Evolutionary conservation across 495 filamentous ascomycete species (phyloP), one percentile per base, ranked within the genome.

Genomic region (Trichoderma parareesei): DNA sequence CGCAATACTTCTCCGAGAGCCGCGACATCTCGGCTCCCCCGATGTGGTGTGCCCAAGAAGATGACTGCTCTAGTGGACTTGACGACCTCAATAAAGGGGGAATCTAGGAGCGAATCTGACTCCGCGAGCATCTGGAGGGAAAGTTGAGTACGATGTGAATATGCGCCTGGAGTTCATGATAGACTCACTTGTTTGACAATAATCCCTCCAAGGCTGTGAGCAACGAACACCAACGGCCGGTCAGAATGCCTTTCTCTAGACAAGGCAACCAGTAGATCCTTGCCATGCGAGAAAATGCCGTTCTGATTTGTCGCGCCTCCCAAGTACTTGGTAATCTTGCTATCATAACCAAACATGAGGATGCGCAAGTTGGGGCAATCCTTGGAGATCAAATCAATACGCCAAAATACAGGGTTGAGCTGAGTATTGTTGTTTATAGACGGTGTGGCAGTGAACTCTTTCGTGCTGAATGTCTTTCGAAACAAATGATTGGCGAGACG

Each of bases 331-430:
- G 75, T 65, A 38, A 80, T 66, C 11, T 71, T 72, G 53, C 70
- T 76, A 67, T 79, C 76, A 61, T 79, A 81, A 0, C 77, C 77
- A 63, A 69, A 80, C 1, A 69, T 71, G n/a, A 79, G 60, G 35
- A 80, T 71, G 38, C 78, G 70, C 7, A 72, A 61, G 37, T 71
- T 64, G 2, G 71, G 66, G 43, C 73, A 69, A 42, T 73, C 68
- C 14, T 55, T 4, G 10, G 77, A 74, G 37, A 80, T 65, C 10
- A 79, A 61, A 57, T 80, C 74, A 57, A 65, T 55, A 2, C 75
- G 77, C 76, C 77, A 79, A 42, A 69, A 75, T 27, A 72, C 62
- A 13, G 8, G 27, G 27, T 42, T n/a, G 44, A 37, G 10, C 8
- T 42, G 53, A 8, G 37, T 40, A 10, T 61, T 42, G 46, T 40